These are phyloP conservation scores for Ustilago loliicola DNA, from an alignment of 1,284 basidiomycete species.

Conservation along the genomic window DNA sequence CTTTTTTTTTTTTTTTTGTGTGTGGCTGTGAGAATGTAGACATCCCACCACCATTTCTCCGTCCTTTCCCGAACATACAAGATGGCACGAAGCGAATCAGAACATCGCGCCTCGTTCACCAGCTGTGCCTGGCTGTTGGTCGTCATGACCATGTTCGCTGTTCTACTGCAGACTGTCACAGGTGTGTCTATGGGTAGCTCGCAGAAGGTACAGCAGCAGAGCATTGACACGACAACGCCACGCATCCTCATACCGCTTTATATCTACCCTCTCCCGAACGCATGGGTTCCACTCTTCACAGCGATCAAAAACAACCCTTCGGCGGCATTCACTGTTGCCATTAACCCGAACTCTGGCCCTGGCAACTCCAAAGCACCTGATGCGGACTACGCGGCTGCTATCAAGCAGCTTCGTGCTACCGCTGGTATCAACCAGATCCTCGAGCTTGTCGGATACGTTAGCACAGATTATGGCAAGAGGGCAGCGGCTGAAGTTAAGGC, in stretches of 20 bases:
- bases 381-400: constrained; percentile 18
- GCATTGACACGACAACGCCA: constrained; percentile 15
- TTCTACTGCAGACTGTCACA: constrained; percentile 19
- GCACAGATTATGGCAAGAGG: constrained; percentile 20
- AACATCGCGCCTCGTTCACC: not conserved
- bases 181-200: not conserved
- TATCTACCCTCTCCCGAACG: constrained; percentile 18
- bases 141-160: constrained; percentile 14
- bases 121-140: not conserved
- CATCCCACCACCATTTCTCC: not conserved
- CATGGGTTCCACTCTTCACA: constrained; percentile 24
- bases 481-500: constrained; percentile 6
- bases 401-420: constrained; percentile 17
- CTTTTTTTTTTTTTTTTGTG: not conserved
- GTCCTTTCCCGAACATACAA: not conserved
- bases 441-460: constrained; percentile 29
- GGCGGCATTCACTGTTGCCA: constrained; percentile 26
- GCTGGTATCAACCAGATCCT: constrained; percentile 10
- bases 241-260: constrained; percentile 34
- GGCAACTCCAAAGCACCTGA: constrained; percentile 4
- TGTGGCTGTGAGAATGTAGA: not conserved
- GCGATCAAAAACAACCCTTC: constrained; percentile 24
- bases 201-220: not conserved
- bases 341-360: constrained; percentile 38
- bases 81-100: not conserved